These are phyloP conservation scores for Kodamaea laetipori DNA, from an alignment of 805 yeast species.

Conservation along the genomic window DNA sequence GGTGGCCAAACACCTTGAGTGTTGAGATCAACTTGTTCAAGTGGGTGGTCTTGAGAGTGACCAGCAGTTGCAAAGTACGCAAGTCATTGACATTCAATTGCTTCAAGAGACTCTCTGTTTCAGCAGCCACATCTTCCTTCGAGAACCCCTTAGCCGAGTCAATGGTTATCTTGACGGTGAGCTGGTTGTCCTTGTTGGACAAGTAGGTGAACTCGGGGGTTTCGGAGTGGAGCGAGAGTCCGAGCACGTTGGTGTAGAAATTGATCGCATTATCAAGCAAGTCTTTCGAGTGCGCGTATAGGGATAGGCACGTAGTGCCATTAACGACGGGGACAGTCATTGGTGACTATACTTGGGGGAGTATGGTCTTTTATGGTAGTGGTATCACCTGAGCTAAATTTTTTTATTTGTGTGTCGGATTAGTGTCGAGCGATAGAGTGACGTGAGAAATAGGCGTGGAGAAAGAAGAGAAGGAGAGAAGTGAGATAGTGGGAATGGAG, in stretches of 20 bases:
- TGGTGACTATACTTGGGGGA: background rate
- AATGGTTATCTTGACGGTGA: conserved; percentile 25
- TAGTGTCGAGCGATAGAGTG: conserved; percentile 4
- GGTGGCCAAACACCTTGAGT: conserved; percentile 31
- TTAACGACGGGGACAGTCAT: conserved; percentile 47
- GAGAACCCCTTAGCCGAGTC: conserved; percentile 19
- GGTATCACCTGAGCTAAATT: conserved; percentile 9
- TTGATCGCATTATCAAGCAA: conserved; percentile 48
- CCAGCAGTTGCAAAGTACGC: conserved; percentile 47
- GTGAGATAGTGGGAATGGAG: background rate
- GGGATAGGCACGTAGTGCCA: conserved; percentile 55
- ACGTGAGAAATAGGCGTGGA: background rate
- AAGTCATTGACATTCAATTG: conserved; percentile 43
- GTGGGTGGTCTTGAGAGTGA: conserved; percentile 49
- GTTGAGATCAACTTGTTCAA: conserved; percentile 38
- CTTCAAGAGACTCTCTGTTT: conserved; percentile 16
- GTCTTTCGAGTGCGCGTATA: conserved; percentile 52
- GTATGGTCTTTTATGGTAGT: conserved; percentile 4
- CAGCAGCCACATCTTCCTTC: conserved; percentile 21
- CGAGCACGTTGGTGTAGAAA: conserved; percentile 54
- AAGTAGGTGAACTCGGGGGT: conserved; percentile 22
- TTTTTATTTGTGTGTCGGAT: conserved; percentile 8
- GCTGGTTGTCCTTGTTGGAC: conserved; percentile 24
- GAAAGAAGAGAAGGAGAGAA: background rate
- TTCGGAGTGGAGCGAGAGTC: conserved; percentile 28